Base-by-base conservation (phyloP, 2,329 filamentous ascomycete species). In the Ophiostoma pallidulum region DNA sequence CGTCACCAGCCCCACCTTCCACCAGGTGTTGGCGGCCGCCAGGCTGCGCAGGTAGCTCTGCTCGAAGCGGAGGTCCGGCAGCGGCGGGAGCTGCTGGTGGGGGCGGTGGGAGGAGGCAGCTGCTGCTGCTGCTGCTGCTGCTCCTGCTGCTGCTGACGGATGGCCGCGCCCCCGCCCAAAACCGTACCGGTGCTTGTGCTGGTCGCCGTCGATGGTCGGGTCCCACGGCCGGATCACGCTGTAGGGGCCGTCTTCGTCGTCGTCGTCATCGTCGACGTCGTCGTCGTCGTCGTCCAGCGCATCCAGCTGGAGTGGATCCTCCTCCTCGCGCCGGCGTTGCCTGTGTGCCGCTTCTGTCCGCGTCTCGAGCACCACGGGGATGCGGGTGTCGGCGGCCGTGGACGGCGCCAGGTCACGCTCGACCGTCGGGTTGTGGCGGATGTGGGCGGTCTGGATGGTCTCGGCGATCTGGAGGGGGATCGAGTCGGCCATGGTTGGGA, bases 31-130 rank as follows among this genome's bases (percentile, higher is more conserved):
- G 31, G 89, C 88, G 48, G 79, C 74, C 54, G 83, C 78, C 57
- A 98, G 85, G 67, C 89, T 94, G 58, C 86, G 84, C 47, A 98
- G 76, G 65, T 98, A 98, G 73, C 90, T 96, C 75, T 98, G 92
- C 69, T 98, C 92, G 67, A 97, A 97, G 37, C 92, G 80, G 56
- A 98, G 71, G 68, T 98, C 92, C 4, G 90, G 89, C 60, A 96
- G 76, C 8, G 80, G 77, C 26, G 75, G 77, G 47, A 82, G 68
- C 35, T 67, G 64, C 31, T 66, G 64, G 40, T 60, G 59, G n/a
- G 41, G 69, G 71, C 44, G 24, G 24, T 10, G 6, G 24, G 6
- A 5, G 24, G 5, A 10, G 24, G 6, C 24, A 28, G 24, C 24
- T 10, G 6, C 3, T 2, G 16, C 7, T 4, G 16, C 18, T n/a